A percentile compares a stretch with the other conserved stretches of the same genome.
phyloP scores from a whole-genome alignment of 306 rosid species.

The Begonia masoniana region DNA sequence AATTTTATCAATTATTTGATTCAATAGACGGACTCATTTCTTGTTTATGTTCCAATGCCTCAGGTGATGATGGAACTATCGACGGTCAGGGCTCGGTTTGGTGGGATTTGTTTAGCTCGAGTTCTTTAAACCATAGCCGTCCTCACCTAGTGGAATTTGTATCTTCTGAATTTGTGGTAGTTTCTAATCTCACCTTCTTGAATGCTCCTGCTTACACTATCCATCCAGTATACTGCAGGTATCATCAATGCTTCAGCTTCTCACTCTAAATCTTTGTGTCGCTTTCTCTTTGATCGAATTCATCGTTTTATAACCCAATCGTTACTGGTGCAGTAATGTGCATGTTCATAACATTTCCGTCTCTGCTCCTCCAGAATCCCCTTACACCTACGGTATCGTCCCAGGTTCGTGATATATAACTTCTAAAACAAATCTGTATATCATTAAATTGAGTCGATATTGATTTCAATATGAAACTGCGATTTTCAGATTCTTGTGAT shows the following conservation, averaged over 20 bases:
- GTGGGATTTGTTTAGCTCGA: slow-evolving; percentile 81
- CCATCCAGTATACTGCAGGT: slow-evolving; percentile 98
- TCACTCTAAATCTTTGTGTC: slow-evolving; percentile 8
- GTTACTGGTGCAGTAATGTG: slow-evolving; percentile 53
- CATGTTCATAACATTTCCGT: slow-evolving; percentile 68
- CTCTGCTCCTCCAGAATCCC: slow-evolving; percentile 68
- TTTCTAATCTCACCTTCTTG: slow-evolving; percentile 84
- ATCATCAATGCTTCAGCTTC: background rate
- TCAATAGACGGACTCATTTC: slow-evolving; percentile 1
- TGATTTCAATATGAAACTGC: no score
- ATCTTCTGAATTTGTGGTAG: slow-evolving; percentile 49
- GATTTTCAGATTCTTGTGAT: slow-evolving; percentile 76
- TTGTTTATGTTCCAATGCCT: slow-evolving; percentile 3
- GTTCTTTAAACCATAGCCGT: slow-evolving; percentile 70
- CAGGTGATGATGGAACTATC: slow-evolving; percentile 88
- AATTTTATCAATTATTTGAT: slow-evolving; percentile 3
- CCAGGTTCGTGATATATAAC: slow-evolving; percentile 53
- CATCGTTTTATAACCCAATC: background rate
- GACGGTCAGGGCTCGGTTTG: slow-evolving; percentile 86
- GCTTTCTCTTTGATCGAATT: background rate
- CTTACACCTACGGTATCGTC: slow-evolving; percentile 70
- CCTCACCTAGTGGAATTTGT: slow-evolving; percentile 83
- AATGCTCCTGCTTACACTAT: slow-evolving; percentile 81
- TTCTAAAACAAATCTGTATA: background rate
- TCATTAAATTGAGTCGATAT: background rate